These are phyloP conservation scores for Chondrostereum purpureum DNA, from an alignment of 1,284 basidiomycete genomes.

Conservation along the genomic window DNA sequence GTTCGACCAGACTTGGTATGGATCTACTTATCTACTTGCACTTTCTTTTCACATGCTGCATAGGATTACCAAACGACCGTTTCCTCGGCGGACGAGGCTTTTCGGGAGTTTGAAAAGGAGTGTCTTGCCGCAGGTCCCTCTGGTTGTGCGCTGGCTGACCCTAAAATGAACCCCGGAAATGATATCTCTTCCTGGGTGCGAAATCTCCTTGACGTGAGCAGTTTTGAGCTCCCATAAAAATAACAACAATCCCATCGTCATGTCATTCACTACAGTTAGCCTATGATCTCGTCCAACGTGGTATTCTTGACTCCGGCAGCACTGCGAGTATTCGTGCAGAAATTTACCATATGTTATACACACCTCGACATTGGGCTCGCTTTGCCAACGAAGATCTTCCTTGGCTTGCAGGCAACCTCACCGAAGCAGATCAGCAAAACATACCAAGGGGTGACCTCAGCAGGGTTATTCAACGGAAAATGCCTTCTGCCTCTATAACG, in stretches of 20 bases:
- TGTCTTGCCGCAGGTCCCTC: conserved; percentile 1
- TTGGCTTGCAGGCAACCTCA: neutral
- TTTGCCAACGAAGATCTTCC: neutral
- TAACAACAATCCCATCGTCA: neutral
- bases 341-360: neutral
- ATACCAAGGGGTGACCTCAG: neutral
- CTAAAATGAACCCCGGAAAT: neutral
- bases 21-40: neutral
- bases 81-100: neutral
- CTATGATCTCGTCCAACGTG: neutral
- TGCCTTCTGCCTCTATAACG: neutral
- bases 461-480: neutral
- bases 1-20: conserved; percentile 1
- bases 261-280: neutral
- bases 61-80: neutral
- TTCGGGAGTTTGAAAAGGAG: neutral
- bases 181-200: neutral
- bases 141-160: neutral
- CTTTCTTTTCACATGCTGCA: neutral
- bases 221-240: neutral
- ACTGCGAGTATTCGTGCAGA: neutral
- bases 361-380: neutral
- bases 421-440: neutral
- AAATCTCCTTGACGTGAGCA: neutral
- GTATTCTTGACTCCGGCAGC: neutral